Evolutionary conservation across 371 early-diverging fungal species (phyloP), one percentile per base, ranked within the genome.

Genomic region (Funneliformis caledonium): DNA sequence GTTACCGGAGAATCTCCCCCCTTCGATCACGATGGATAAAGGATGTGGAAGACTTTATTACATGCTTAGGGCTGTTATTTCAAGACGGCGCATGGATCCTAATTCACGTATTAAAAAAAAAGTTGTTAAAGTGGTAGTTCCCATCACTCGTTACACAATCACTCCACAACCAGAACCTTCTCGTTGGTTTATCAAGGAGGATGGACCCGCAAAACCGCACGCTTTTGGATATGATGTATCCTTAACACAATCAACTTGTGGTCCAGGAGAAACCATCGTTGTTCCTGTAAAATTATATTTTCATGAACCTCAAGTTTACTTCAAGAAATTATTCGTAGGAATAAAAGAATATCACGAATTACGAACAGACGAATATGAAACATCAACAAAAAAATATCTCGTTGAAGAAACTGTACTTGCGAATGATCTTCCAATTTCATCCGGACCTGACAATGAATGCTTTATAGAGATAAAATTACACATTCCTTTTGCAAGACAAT

Each of bases 321-420:
- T 65, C 9, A 65, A 65, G 12, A 65, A 65, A 65, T 31, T 65
- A 31, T 31, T 65, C 12, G 65, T 65, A 33, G 65, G 65, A 65
- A 8, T 65, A 12, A 65, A 65, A 65, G 65, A 65, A 65, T 65
- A 65, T 65, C 65, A 65, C 14, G 65, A 65, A 65, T 65, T 65
- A 4, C 31, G 65, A 65, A 11, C 65, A 65, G 37, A 65, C 2
- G 31, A 65, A 31, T 65, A 65, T 65, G 65, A 65, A 33, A 65
- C 33, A 26, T 65, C 31, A 33, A 65, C 65, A 65, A 65, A 65
- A 26, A 65, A 31, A 65, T 65, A 65, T 31, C 1, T 65, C 5
- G 26, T 33, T 31, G 5, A 65, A 10, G 65, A 65, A 65, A 65
- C 5, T 65, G 37, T 65, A 33, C 6, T 9, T 14, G 65, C 31